Conservation (phyloP, 345 rosid genomes). For the Lepidium sativum region DNA sequence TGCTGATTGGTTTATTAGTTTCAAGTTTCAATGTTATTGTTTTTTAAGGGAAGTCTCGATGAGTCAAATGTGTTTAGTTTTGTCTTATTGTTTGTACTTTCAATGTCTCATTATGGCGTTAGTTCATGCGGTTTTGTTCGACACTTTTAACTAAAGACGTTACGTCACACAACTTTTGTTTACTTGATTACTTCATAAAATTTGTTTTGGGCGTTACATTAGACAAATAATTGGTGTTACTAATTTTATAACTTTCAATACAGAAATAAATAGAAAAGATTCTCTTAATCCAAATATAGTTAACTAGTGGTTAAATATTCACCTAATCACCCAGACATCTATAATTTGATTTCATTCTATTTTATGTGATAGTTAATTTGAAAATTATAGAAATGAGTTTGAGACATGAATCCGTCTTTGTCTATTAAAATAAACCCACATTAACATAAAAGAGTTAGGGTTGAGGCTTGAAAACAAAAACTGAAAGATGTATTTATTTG, state of each 20-base stretch:
- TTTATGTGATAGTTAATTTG: too few species aligned
- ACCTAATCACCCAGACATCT: too few species aligned
- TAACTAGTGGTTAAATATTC: too few species aligned
- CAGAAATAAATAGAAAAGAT: too few species aligned
- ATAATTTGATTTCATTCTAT: too few species aligned
- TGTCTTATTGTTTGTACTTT: background rate
- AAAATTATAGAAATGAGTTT: too few species aligned
- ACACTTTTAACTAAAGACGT: background rate
- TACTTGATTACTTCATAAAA: background rate
- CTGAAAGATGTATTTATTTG: too few species aligned
- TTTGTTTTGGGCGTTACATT: background rate
- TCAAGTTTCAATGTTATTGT: background rate
- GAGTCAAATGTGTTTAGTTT: conserved; percentile 11
- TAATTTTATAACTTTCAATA: background rate
- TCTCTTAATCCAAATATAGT: too few species aligned
- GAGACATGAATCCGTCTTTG: too few species aligned
- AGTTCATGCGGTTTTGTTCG: conserved; percentile 16
- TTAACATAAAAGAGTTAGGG: too few species aligned
- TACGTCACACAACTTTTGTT: background rate
- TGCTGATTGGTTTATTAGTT: background rate
- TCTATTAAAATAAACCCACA: too few species aligned
- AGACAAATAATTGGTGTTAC: background rate
- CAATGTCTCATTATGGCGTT: conserved; percentile 6
- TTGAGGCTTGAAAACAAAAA: too few species aligned
- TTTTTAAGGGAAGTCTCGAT: conserved; percentile 5